These are phyloP conservation scores for Pseudopyricularia cyperi DNA, from an alignment of 2,329 filamentous ascomycete genomes.

Conservation along the genomic window DNA sequence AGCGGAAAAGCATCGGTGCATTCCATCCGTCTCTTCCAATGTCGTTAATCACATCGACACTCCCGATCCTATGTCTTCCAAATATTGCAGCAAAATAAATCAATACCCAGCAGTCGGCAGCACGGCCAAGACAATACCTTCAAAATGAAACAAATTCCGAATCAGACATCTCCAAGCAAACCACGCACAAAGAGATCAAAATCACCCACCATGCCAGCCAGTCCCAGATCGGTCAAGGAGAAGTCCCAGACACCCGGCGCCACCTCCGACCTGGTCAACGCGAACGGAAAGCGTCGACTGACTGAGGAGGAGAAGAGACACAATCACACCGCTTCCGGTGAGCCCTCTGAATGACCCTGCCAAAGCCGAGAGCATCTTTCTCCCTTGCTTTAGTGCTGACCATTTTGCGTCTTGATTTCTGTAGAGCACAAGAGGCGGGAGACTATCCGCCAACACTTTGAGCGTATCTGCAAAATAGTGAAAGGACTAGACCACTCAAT, in stretches of 20 bases:
- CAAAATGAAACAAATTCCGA: too few relatives aligned
- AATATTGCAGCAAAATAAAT: too few relatives aligned
- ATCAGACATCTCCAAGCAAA: too few relatives aligned
- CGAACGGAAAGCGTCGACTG: slow-evolving; percentile 18
- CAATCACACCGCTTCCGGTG: slow-evolving; percentile 22
- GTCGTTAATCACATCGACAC: too few relatives aligned
- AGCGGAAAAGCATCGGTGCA: too few relatives aligned
- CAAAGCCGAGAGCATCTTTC: too few relatives aligned
- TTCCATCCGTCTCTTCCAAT: too few relatives aligned
- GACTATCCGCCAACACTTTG: slow-evolving; percentile 73
- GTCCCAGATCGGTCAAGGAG: not conserved
- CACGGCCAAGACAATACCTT: too few relatives aligned
- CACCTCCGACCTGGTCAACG: not conserved
- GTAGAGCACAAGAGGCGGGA: slow-evolving; percentile 21
- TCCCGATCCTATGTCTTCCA: too few relatives aligned
- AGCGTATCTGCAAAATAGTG: slow-evolving; percentile 66
- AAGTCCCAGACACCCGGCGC: not conserved
- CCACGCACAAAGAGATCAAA: not conserved
- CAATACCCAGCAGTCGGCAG: too few relatives aligned
- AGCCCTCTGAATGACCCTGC: not conserved
- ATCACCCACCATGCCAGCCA: not conserved
- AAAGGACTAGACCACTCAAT: slow-evolving; percentile 49
- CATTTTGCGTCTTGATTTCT: not conserved
- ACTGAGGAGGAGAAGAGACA: slow-evolving; percentile 24
- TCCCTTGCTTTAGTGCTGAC: not conserved